phyloP scores from a whole-genome alignment of 352 stramenopile species.

The Globisporangium sylvaticum region DNA sequence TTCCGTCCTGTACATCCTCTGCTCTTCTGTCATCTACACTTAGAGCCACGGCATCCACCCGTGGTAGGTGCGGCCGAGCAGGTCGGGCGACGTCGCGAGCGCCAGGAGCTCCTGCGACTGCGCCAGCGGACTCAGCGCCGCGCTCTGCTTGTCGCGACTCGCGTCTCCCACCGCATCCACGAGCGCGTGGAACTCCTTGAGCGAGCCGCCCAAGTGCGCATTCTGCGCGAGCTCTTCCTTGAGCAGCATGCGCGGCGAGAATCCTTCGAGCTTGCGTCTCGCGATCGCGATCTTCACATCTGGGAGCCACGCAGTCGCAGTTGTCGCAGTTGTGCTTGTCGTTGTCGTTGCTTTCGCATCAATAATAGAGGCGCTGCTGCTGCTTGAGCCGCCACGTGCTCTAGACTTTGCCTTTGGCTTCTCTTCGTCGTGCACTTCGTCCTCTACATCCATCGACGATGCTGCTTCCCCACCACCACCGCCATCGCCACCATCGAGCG shows the following conservation, averaged over 20 bases:
- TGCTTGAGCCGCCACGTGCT: background rate
- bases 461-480: constrained; percentile 4
- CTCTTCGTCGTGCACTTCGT: constrained; percentile 9
- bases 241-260: constrained; percentile 61
- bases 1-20: background rate
- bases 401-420: constrained; percentile 9
- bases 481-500: constrained; percentile 5
- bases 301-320: constrained; percentile 50
- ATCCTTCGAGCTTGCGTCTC: constrained; percentile 66
- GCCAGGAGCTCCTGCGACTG: constrained; percentile 83
- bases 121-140: constrained; percentile 44
- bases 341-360: constrained; percentile 2
- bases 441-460: constrained; percentile 23
- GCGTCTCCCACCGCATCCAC: constrained; percentile 35
- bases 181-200: constrained; percentile 53
- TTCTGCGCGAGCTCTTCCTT: constrained; percentile 79
- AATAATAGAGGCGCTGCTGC: background rate
- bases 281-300: constrained; percentile 78
- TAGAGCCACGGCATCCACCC: constrained; percentile 83
- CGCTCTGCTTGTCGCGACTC: constrained; percentile 13
- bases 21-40: background rate
- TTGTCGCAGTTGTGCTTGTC: background rate
- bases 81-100: constrained; percentile 74
- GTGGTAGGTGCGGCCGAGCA: constrained; percentile 78
- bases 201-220: constrained; percentile 44